phyloP scores from a whole-genome alignment of 208 protist genomes.

The Endotrypanum monterogeii region DNA sequence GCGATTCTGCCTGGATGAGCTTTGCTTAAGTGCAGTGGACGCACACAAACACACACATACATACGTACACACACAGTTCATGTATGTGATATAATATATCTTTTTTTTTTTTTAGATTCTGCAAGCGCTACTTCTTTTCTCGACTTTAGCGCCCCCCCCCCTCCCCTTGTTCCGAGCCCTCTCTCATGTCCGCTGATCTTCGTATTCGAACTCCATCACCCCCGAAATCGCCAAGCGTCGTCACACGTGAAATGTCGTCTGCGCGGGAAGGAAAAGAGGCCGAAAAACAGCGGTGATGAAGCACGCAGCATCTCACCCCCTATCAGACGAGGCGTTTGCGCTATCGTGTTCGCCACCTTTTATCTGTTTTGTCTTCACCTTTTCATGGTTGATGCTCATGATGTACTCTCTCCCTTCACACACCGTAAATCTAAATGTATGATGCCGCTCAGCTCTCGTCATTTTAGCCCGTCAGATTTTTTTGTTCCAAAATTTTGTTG shows the following conservation, averaged over 20 bases:
- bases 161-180: background rate
- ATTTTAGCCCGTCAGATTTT: background rate
- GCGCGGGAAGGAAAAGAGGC: background rate
- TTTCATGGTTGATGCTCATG: background rate
- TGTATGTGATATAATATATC: background rate
- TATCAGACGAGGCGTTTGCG: background rate
- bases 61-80: too few species aligned
- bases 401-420: background rate
- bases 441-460: background rate
- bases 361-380: background rate
- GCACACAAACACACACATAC: background rate
- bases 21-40: background rate
- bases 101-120: too few species aligned
- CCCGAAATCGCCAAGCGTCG: background rate
- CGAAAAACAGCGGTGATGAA: background rate
- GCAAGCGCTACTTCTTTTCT: background rate
- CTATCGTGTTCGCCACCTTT: too few species aligned
- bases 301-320: background rate
- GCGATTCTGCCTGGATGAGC: background rate
- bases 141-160: background rate
- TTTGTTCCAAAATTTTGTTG: too few species aligned
- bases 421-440: background rate
- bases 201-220: background rate
- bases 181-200: background rate
- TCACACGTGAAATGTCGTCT: background rate